Evolutionary conservation across 345 rosid genomes (phyloP).

Genomic region (Brassica incana): DNA sequence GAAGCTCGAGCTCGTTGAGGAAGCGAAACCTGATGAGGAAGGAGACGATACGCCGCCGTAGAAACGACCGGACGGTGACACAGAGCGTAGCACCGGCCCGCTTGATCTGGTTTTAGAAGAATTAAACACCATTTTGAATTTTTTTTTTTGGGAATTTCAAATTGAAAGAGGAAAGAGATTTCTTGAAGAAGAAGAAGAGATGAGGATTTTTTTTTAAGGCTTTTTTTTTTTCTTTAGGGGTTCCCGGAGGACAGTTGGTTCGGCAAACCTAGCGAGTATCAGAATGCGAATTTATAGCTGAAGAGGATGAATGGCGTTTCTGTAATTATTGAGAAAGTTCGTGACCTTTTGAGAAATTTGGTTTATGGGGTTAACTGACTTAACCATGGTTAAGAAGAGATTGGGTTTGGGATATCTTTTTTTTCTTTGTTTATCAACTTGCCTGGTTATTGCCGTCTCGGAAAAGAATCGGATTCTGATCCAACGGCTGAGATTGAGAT

Average conservation of each 20-base stretch:
- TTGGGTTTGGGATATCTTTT: slow-evolving; percentile 1
- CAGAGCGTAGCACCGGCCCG: background rate
- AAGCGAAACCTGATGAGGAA: background rate
- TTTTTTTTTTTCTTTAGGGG: slow-evolving; percentile 12
- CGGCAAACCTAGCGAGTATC: slow-evolving; percentile 78
- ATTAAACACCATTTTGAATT: background rate
- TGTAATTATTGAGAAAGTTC: background rate
- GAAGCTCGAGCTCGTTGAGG: background rate
- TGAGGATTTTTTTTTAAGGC: background rate
- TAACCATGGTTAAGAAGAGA: slow-evolving; percentile 33
- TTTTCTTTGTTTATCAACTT: slow-evolving; percentile 24
- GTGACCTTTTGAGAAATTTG: background rate
- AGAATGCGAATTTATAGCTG: slow-evolving; percentile 52
- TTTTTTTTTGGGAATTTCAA: background rate
- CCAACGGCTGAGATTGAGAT: slow-evolving; percentile 43
- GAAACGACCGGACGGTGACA: slow-evolving; percentile 2
- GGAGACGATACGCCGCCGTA: background rate
- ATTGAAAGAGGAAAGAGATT: background rate
- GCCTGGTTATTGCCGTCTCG: slow-evolving; percentile 30
- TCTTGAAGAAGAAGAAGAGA: background rate
- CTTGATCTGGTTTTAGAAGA: background rate
- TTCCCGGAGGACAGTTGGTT: slow-evolving; percentile 52
- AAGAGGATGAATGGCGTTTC: slow-evolving; percentile 5
- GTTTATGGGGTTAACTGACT: slow-evolving; percentile 20
- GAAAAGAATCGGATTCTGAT: slow-evolving; percentile 42